Base-by-base conservation (phyloP, 2,329 filamentous ascomycete genomes). In the Epichloe uncinata region DNA sequence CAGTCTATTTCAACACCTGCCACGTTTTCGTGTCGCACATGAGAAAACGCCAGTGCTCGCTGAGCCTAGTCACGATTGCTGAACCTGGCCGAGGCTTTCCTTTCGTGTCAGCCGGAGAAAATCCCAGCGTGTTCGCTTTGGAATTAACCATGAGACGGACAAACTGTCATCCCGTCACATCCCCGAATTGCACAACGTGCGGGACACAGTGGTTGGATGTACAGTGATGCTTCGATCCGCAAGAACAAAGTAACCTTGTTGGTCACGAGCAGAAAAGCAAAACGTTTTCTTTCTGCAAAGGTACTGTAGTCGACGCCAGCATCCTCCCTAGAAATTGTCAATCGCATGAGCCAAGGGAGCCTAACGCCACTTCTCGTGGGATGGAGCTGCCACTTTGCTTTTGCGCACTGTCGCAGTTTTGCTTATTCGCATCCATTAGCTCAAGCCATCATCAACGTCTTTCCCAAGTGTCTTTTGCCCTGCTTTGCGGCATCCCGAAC, bases 361-460 rank as follows among this genome's bases (percentile, higher is more conserved):
- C 38, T 48, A 41, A 35, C 45, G 49, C 26, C 35, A 35, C 45
- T 35, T 42, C 30, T 38, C 45, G 35, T 50, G 45, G 42, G 34
- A 15, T n/a, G 33, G 16, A 43, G 42, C 42, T 45, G 43, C 26
- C 36, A 45, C 38, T 49, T 53, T 53, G 43, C 52, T 53, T 53
- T 53, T 49, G 46, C 20, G 48, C 48, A 50, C 33, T 45, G 42
- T 49, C 44, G 47, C 26, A 40, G 42, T 48, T 51, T 50, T 51
- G 42, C 49, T 49, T 51, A 16, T 53, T 53, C 22, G 22, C 13
- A 35, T n/a, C 22, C 48, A 30, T 38, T 42, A 45, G 45, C 41
- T 35, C 35, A 36, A 48, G 50, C 41, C 42, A 49, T 36, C 38
- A 37, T 26, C 45, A 45, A 47, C 40, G 34, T 49, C 45, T 30